Evolutionary conservation across 345 rosid species (phyloP).

Genomic region (Salix exigua): DNA sequence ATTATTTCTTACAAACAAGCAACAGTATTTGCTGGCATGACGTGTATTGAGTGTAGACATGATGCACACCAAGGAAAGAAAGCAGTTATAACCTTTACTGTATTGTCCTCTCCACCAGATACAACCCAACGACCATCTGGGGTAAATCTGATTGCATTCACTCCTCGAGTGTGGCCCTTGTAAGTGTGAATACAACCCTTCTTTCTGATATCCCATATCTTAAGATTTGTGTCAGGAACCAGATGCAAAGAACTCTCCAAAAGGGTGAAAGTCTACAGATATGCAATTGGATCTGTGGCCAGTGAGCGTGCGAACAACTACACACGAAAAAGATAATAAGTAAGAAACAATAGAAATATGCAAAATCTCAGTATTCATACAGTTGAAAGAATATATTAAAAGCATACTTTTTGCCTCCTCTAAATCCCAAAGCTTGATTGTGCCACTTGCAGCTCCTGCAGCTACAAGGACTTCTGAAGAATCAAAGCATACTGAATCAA

Average conservation of each 20-base stretch:
- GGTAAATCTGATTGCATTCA: slow-evolving; percentile 91
- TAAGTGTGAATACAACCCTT: slow-evolving; percentile 97
- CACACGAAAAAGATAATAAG: slow-evolving; percentile 6
- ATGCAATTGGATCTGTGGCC: slow-evolving; percentile 98
- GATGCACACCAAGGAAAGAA: slow-evolving; percentile 6
- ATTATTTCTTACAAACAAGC: not conserved
- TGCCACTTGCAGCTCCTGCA: slow-evolving; percentile 98
- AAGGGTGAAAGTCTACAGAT: slow-evolving; percentile 95
- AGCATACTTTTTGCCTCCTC: slow-evolving; percentile 88
- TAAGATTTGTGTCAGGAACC: slow-evolving; percentile 97
- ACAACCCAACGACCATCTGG: slow-evolving; percentile 99
- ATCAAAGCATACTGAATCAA: slow-evolving; percentile 95
- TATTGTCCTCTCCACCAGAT: slow-evolving; percentile 96
- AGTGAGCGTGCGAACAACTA: slow-evolving; percentile 91
- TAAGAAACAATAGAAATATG: not conserved
- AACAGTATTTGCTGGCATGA: not conserved
- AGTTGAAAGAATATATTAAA: not conserved
- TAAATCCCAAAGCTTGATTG: slow-evolving; percentile 96
- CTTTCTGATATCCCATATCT: slow-evolving; percentile 98
- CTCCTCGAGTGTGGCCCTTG: slow-evolving; percentile 98
- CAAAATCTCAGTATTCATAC: not conserved
- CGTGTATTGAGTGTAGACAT: not conserved
- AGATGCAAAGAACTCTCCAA: slow-evolving; percentile 98
- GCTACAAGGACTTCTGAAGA: slow-evolving; percentile 90
- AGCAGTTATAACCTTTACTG: slow-evolving; percentile 64